These are phyloP conservation scores for Pleomassaria siparia DNA, from an alignment of 2,329 filamentous ascomycete genomes.

Conservation along the genomic window DNA sequence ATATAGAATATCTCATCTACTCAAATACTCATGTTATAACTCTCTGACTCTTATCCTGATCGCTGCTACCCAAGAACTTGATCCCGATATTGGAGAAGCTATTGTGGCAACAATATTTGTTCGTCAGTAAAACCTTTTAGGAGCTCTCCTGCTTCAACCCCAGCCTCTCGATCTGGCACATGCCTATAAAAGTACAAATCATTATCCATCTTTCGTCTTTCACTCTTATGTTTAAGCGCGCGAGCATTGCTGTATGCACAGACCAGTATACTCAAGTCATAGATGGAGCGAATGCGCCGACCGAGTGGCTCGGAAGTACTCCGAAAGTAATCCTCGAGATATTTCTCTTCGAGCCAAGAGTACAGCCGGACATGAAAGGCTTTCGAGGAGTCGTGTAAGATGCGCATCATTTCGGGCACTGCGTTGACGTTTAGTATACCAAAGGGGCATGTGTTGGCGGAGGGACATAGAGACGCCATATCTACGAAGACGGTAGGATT, in stretches of 20 bases:
- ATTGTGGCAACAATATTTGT: no score
- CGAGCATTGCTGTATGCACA: conserved; percentile 8
- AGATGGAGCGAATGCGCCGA: conserved; percentile 2
- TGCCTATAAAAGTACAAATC: conserved; percentile 10
- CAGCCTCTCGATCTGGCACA: neutral
- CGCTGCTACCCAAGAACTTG: no score
- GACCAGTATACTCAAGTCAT: conserved; percentile 7
- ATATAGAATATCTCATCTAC: no score
- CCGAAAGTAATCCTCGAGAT: neutral
- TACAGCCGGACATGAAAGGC: conserved; percentile 3
- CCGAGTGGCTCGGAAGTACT: conserved; percentile 6
- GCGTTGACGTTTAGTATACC: conserved; percentile 8
- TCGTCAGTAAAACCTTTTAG: neutral
- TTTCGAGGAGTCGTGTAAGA: conserved; percentile 1
- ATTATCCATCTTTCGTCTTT: conserved; percentile 1
- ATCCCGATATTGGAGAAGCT: no score
- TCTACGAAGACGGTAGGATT: no score
- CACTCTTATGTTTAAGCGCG: conserved; percentile 1
- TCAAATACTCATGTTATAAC: no score
- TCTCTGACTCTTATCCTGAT: no score
- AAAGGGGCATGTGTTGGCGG: conserved; percentile 2
- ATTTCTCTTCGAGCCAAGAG: conserved; percentile 3
- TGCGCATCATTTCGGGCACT: neutral
- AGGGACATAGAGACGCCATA: no score
- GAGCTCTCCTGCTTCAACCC: conserved; percentile 1